phyloP scores from a whole-genome alignment of 352 stramenopile genomes.

The Phytophthora megakarya region DNA sequence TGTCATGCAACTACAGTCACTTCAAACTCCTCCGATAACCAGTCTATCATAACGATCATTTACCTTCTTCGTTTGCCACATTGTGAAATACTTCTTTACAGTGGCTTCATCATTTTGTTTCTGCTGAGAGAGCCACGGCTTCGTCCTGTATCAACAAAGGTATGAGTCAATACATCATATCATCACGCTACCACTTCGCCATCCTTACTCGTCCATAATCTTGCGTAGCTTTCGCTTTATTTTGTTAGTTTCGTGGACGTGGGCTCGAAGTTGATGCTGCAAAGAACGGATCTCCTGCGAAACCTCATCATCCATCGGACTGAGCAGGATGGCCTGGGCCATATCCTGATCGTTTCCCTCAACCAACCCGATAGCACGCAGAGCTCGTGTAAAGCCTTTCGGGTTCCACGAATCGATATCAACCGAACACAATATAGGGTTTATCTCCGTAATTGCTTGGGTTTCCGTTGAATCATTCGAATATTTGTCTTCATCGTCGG shows the following conservation, averaged over 20 bases:
- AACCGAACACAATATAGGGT: slow-evolving; percentile 10
- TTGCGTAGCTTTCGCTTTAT: slow-evolving; percentile 60
- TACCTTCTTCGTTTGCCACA: slow-evolving; percentile 76
- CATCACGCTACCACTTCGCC: background rate
- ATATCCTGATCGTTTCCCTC: slow-evolving; percentile 42
- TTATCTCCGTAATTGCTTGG: slow-evolving; percentile 8
- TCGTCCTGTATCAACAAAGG: slow-evolving; percentile 39
- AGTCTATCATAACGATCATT: background rate
- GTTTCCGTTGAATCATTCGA: slow-evolving; percentile 6
- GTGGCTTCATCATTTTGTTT: slow-evolving; percentile 50
- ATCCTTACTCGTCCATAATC: slow-evolving; percentile 53
- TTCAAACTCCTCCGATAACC: too few species aligned
- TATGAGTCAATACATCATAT: slow-evolving; percentile 1
- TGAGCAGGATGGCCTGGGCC: slow-evolving; percentile 23
- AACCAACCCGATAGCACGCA: slow-evolving; percentile 59
- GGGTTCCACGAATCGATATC: slow-evolving; percentile 36
- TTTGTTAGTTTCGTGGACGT: slow-evolving; percentile 62
- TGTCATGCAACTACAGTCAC: too few species aligned
- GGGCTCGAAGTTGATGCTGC: slow-evolving; percentile 45
- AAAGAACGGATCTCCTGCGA: slow-evolving; percentile 66
- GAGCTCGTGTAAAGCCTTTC: slow-evolving; percentile 27
- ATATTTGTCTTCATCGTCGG: slow-evolving; percentile 30
- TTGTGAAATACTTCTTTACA: slow-evolving; percentile 60
- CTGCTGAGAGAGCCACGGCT: slow-evolving; percentile 64
- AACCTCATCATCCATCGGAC: slow-evolving; percentile 62